Evolutionary conservation across 2,329 filamentous ascomycete species (phyloP).

Genomic region (Chalaropsis thielavioides): DNA sequence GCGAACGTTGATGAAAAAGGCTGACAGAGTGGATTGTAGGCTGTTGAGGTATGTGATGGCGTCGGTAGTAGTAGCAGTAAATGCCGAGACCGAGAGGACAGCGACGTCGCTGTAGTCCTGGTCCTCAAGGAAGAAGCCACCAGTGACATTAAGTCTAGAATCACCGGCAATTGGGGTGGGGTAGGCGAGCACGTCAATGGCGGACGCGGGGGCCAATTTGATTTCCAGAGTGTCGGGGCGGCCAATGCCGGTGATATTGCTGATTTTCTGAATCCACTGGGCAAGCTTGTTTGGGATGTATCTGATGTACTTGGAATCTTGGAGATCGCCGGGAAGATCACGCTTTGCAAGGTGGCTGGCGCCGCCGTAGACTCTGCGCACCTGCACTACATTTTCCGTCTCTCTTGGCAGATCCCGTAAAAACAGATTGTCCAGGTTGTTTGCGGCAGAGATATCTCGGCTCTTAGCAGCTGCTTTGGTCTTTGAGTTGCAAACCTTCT

Average conservation of each 20-base stretch:
- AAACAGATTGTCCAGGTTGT: background rate
- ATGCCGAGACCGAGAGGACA: constrained; percentile 23
- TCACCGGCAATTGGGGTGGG: constrained; percentile 24
- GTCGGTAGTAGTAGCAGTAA: constrained; percentile 20
- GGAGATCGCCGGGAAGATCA: background rate
- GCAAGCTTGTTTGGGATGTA: background rate
- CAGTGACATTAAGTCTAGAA: constrained; percentile 21
- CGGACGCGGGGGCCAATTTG: background rate
- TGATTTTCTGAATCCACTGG: background rate
- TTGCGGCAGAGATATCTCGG: constrained; percentile 18
- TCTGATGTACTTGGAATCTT: background rate
- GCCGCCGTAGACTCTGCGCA: constrained; percentile 1
- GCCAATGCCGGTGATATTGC: background rate
- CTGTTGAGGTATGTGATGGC: constrained; percentile 21
- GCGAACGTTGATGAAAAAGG: constrained; percentile 23
- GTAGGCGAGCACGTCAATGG: constrained; percentile 20
- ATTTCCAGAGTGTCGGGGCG: background rate
- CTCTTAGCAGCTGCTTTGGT: constrained; percentile 19
- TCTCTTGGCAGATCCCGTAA: constrained; percentile 24
- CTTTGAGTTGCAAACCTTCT: constrained; percentile 24
- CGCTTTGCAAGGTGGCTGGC: constrained; percentile 8
- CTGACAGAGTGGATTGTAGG: constrained; percentile 24
- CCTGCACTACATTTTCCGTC: background rate
- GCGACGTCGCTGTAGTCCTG: constrained; percentile 26
- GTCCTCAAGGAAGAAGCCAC: constrained; percentile 27